Evolutionary conservation across 2,329 filamentous ascomycete species (phyloP), one percentile per base, ranked within the genome.

Genomic region (Tolypocladium endophyticum): DNA sequence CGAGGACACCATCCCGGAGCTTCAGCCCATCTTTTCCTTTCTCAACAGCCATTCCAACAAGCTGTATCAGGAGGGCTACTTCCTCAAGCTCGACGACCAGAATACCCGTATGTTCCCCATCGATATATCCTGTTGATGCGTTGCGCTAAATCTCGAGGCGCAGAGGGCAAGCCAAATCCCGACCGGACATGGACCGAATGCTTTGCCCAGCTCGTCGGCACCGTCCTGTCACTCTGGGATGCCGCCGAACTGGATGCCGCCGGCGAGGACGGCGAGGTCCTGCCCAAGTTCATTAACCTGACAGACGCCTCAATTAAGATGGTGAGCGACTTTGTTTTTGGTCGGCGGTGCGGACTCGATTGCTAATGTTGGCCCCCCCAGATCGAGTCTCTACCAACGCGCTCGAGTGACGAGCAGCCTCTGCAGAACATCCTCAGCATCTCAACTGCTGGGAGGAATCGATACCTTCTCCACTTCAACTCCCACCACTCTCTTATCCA

Each of bases 261-360:
- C 16, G 91, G 90, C 41, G 87, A 91, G 66, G 86, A 94, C 68
- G 89, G 87, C 64, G 90, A 96, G 70, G 89, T 96, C 55, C 78
- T 93, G 50, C 91, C 92, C 38, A 94, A 90, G 57, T 99, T 97
- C 72, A 92, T 99, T 73, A 99, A 99, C 70, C 77, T 99, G 61
- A 96, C 94, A 8, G 94, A 99, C 80, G 94, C 94, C 25, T 96
- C 94, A 0, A 92, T 99, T 67, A 96, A 96, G 74, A 97, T 97
- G 92, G 94, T 97, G 81, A 66, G 74, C 62, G 23, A 20, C 53
- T 30, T 59, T 58, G 55, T 18, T 5, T 25, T 9, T 41, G 16
- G 45, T 12, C 36, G 50, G 20, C 50, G 7, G 11, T 3, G 36
- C 16, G 11, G 30, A 2, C 20, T 12, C 11, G 30, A 23, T n/a